phyloP scores from a whole-genome alignment of 441 rosid species.

The Syzygium malaccense region DNA sequence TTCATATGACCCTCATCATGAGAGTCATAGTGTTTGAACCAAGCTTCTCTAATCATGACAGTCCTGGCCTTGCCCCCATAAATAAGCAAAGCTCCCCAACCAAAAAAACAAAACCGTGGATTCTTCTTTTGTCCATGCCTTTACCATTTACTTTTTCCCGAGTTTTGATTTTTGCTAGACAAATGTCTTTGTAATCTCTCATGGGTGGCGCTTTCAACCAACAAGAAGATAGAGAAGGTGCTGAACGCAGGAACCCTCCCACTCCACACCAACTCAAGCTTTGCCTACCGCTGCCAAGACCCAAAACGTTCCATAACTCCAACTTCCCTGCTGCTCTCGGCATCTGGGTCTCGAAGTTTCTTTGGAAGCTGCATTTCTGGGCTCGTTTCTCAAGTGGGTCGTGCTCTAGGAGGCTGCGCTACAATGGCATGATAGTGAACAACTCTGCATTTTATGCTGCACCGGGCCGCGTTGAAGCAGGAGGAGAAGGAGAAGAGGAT shows the following conservation, averaged over 20 bases:
- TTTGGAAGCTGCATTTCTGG: constrained; percentile 23
- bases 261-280: constrained; percentile 15
- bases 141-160: not conserved
- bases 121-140: not conserved
- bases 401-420: constrained; percentile 20
- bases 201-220: constrained; percentile 44
- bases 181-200: constrained; percentile 33
- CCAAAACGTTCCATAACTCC: constrained; percentile 1
- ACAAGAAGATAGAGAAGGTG: constrained; percentile 27
- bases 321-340: constrained; percentile 18
- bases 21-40: constrained; percentile 29
- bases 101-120: not conserved
- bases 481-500: constrained; percentile 20
- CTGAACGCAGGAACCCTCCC: constrained; percentile 5
- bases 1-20: not conserved
- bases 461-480: constrained; percentile 23
- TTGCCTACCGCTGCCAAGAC: constrained; percentile 27
- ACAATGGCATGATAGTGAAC: constrained; percentile 35
- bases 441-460: constrained; percentile 40
- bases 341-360: constrained; percentile 38
- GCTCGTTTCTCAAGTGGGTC: constrained; percentile 22
- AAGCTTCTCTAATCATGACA: constrained; percentile 27
- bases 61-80: constrained; percentile 10
- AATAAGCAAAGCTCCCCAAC: constrained; percentile 11
- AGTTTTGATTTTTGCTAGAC: constrained; percentile 10